A percentile compares a stretch with the other conserved stretches of the same genome.
Evolutionary conservation across 75 land plant genomes (phyloP).

Genomic region (Pseudotsuga menziesii): DNA sequence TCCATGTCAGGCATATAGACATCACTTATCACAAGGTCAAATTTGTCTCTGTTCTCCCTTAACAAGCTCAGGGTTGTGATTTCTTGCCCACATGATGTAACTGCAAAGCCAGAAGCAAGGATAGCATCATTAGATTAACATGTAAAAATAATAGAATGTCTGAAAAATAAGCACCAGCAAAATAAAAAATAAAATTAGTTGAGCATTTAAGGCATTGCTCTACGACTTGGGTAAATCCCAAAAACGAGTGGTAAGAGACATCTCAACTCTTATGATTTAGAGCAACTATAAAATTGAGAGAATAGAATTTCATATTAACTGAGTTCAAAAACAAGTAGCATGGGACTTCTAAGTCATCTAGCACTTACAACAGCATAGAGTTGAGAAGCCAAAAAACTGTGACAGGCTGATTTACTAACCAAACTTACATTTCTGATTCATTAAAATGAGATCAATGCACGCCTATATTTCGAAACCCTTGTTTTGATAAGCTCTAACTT

Average conservation of each 20-base stretch:
- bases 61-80: constrained; percentile 51
- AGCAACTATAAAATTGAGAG: background rate
- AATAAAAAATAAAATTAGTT: background rate
- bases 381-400: too few relatives aligned
- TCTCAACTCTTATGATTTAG: background rate
- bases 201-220: background rate
- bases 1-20: constrained; percentile 97
- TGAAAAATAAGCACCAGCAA: constrained; percentile 7
- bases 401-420: too few relatives aligned
- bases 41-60: constrained; percentile 70
- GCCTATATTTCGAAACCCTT: too few relatives aligned
- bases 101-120: constrained; percentile 33
- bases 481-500: too few relatives aligned
- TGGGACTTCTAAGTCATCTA: background rate
- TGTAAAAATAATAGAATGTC: background rate
- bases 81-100: constrained; percentile 67
- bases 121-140: background rate
- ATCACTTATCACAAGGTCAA: constrained; percentile 85
- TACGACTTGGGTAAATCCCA: background rate
- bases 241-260: background rate
- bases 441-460: too few relatives aligned
- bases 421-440: too few relatives aligned
- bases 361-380: too few relatives aligned
- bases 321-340: constrained; percentile 1
- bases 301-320: background rate